These are phyloP conservation scores for Clonostachys sp. DNA, from an alignment of 2,329 filamentous ascomycete genomes.

Conservation along the genomic window DNA sequence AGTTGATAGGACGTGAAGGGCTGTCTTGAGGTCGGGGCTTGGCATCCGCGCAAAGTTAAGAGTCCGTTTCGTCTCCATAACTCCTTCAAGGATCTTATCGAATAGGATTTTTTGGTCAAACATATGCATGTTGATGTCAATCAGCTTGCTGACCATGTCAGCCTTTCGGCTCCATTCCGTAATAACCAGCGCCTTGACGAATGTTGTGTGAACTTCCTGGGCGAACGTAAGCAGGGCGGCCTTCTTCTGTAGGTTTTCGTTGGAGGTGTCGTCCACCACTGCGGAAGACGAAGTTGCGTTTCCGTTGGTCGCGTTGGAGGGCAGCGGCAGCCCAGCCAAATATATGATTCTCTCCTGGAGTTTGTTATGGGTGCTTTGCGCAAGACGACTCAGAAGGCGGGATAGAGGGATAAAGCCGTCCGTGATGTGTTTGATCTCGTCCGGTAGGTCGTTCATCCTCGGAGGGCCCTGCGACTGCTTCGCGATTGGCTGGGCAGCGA, in stretches of 20 bases:
- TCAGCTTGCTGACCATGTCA: slow-evolving; percentile 76
- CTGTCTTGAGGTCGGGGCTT: slow-evolving; percentile 87
- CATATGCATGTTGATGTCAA: slow-evolving; percentile 79
- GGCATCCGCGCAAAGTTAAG: slow-evolving; percentile 71
- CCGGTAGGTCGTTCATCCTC: slow-evolving; percentile 54
- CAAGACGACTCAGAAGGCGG: slow-evolving; percentile 69
- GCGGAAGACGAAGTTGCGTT: slow-evolving; percentile 25
- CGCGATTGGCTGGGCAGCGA: slow-evolving; percentile 9
- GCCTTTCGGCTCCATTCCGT: slow-evolving; percentile 84
- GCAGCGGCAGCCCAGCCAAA: slow-evolving; percentile 64
- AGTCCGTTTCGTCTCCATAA: slow-evolving; percentile 70
- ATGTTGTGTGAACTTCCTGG: slow-evolving; percentile 76
- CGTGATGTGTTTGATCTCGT: slow-evolving; percentile 67
- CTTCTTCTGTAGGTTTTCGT: slow-evolving; percentile 73
- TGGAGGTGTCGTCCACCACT: slow-evolving; percentile 49
- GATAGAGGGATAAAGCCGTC: slow-evolving; percentile 73
- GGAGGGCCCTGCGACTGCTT: slow-evolving; percentile 10
- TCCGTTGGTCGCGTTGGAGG: slow-evolving; percentile 44
- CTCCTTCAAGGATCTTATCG: slow-evolving; percentile 56
- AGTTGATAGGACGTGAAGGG: slow-evolving; percentile 76
- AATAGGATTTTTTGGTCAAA: slow-evolving; percentile 58
- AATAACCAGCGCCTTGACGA: slow-evolving; percentile 89
- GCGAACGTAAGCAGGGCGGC: slow-evolving; percentile 69
- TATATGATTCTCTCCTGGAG: slow-evolving; percentile 66
- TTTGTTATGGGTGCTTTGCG: slow-evolving; percentile 78